These are phyloP conservation scores for Stagonosporopsis vannaccii DNA, from an alignment of 2,329 filamentous ascomycete genomes.

Conservation along the genomic window DNA sequence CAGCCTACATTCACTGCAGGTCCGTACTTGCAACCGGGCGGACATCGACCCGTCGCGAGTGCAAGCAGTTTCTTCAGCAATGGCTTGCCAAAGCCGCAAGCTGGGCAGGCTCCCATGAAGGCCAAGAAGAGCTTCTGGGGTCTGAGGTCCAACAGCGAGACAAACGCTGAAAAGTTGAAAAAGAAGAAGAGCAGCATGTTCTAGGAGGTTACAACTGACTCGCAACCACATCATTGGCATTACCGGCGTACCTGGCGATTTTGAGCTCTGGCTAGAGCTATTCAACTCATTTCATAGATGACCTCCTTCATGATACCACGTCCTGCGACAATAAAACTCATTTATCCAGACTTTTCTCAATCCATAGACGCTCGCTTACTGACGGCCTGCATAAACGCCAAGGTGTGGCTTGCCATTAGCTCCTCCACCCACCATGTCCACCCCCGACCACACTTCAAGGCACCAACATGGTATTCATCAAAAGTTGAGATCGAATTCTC, in stretches of 20 bases:
- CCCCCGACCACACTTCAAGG: background rate
- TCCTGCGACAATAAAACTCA: background rate
- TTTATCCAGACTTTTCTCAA: background rate
- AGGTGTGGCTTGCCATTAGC: background rate
- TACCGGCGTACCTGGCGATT: conserved; percentile 12
- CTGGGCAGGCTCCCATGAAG: conserved; percentile 28
- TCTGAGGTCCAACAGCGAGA: conserved; percentile 42
- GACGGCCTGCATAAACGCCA: background rate
- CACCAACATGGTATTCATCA: background rate
- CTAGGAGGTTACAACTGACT: conserved; percentile 25
- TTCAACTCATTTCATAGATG: background rate
- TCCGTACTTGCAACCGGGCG: conserved; percentile 42
- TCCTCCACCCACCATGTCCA: background rate
- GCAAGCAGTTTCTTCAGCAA: conserved; percentile 48
- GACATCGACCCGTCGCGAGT: conserved; percentile 38
- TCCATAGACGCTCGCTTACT: background rate
- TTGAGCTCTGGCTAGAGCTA: background rate
- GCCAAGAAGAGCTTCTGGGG: conserved; percentile 51
- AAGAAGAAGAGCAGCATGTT: conserved; percentile 57
- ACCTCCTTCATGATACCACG: conserved; percentile 8
- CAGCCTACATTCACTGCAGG: conserved; percentile 28
- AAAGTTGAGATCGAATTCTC: background rate
- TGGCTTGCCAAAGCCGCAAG: conserved; percentile 34
- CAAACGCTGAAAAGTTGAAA: conserved; percentile 42
- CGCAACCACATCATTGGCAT: background rate